Base-by-base conservation (phyloP, 1,284 basidiomycete species). In the Kwoniella shivajii region DNA sequence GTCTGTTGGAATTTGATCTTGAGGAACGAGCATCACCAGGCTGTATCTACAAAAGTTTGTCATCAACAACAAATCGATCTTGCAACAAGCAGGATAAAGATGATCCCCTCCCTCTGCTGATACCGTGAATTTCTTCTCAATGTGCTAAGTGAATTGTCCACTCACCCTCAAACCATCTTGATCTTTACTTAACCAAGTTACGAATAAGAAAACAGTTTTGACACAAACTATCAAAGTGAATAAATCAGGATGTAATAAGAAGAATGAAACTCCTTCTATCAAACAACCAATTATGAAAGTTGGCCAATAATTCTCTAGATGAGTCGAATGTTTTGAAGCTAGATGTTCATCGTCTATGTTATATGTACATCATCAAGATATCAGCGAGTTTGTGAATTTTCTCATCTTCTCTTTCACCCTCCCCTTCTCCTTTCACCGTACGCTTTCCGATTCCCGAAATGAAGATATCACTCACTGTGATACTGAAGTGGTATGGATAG, bases 181-280 rank as follows among this genome's bases (percentile, higher is more conserved):
- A 20, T 59, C 57, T n/a, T 56, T 51, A 6, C 55, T 62, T 13
- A 67, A 37, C 69, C 67, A 69, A 2, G 64, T 52, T 11, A 46
- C 11, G 24, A 60, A 53, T 49, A 61, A 46, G 5, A 57, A 31
- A 0, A 59, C 57, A 30, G 69, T 68, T 54, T 71, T 71, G 53
- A 71, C 29, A 43, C 68, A 69, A 5, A 71, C 66, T 2, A 68
- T 33, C n/a, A 69, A 38, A 1, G 68, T 68, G 54, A 71, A 69
- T 13, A 66, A 52, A n/a, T 65, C 63, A 3, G 66, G 64, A 45
- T 65, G 63, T 18, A 68, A 27, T 13, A 71, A 50, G 45, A 68
- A 59, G 44, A 61, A 67, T 4, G 55, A 52, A 2, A 50, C 52
- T 11, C 56, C 36, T 42, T 71, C 69, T 24, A 61, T 24, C 4